Base-by-base conservation (phyloP, 306 rosid genomes). In the Abrus pulchellus region DNA sequence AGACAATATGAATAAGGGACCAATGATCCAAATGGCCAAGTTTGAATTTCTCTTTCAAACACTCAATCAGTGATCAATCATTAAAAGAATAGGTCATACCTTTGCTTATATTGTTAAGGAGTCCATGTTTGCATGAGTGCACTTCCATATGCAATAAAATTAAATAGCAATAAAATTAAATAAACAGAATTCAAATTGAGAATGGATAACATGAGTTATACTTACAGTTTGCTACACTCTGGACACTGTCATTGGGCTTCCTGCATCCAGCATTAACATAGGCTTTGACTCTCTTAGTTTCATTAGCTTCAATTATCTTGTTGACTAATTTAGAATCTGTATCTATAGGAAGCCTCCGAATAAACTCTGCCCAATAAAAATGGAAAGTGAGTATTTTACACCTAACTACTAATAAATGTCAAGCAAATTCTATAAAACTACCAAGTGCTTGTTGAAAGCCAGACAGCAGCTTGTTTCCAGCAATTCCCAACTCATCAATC, bases 391-490 rank as follows among this genome's bases (percentile, higher is more conserved):
- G 54, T 50, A 70, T 49, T 65, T 71, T 49, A 69, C 41, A 40
- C 13, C 13, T 52, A 59, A 77, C 43, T 48, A 55, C 50, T 4
- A 54, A 57, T 32, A 75, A 13, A 64, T 60, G 65, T 60, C 44
- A 80, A 73, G 56, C 43, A 82, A 56, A 71, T 20, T 76, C 41
- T 27, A 34, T 11, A 78, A 60, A 63, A 83, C 76, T 87, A 94
- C 97, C 98, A 53, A 91, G 86, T 20, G 92, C 94, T 82, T 86
- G 92, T 81, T 85, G 97, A 80, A 91, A 86, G 20, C 90, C 89
- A 69, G 60, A 49, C 66, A 94, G 87, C 49, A 90, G 89, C 85
- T 75, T 86, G 81, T 85, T 83, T 85, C 97, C 97, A 14, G 83
- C 57, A 28, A 68, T 72, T 59, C 85, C 92, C 85, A 91, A 56